Base-by-base conservation (phyloP, 83 land plant genomes). In the Picea engelmannii region DNA sequence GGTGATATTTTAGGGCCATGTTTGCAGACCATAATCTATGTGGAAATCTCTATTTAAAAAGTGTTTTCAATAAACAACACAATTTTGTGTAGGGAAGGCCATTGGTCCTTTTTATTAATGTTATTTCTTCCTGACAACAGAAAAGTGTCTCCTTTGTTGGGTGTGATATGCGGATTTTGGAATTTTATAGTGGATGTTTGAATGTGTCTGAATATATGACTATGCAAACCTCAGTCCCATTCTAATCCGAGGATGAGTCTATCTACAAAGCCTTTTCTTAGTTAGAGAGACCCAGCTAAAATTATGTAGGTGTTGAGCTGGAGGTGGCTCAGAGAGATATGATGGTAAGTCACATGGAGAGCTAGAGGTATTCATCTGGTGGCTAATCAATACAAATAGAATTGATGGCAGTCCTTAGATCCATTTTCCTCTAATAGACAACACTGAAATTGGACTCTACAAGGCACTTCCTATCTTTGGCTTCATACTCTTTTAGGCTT, bases 261-360 rank as follows among this genome's bases (percentile, higher is more conserved):
- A 67, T 4, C 1, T 67, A 67, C 1, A 24, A 66, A 25, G 15
- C 38, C 70, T 35, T 25, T 25, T 10, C 4, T 67, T 31, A 31
- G 71, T 15, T 31, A 67, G 27, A 67, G 0, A 4, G 27, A 67
- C 5, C 27, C 20, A 15, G 35, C 5, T 18, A 70, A 40, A 70
- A 70, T 35, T 70, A 6, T 70, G 6, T 67, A 31, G 5, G 40
- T 31, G 16, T 67, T 67, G 71, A 67, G 44, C 2, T 8, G 44
- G 9, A 40, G 17, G 23, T 4, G 8, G n/a, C 23, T n/a, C 23
- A 40, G 17, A 31, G 38, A 49, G 55, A 49, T 49, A 49, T 49
- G 55, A 71, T 71, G 76, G 21, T 49, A 49, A 49, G 55, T 71
- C 76, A 71, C 44, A 7, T 71, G 49, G 38, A 49, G 55, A 49